Evolutionary conservation across 169 alveolate species (phyloP), one percentile per base, ranked within the genome.

Genomic region (Babesia bigemina): DNA sequence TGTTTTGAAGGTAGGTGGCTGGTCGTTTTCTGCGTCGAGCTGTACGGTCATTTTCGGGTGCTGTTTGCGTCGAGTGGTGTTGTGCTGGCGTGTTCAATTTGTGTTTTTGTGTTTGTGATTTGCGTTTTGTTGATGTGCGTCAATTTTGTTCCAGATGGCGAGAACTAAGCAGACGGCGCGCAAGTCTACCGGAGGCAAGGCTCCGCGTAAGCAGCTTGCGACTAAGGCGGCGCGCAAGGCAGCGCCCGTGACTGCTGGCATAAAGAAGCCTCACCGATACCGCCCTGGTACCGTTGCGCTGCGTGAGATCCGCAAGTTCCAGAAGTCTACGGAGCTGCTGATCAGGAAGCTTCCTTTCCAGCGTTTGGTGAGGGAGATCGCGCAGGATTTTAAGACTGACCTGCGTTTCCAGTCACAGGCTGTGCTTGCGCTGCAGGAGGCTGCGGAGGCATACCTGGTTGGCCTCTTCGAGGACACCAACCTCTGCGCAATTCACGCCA

Each of bases 401-500:
- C 79, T 97, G 61, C 91, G 99, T 87, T 95, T 95, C 91, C 96
- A 95, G 75, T 92, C 97, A 16, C 91, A 96, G 87, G 98, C 99
- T 66, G 96, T 97, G 50, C 89, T 95, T 70, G 98, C 99, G 42
- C 88, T 96, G 57, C 97, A 96, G 92, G 99, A 97, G 86, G 99
- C 99, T 24, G 97, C 99, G 39, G 99, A 98, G 90, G 99, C 99
- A 24, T 98, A 96, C 91, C 89, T 98, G 44, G 99, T 98, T 60
- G 99, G 99, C 29, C 95, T 98, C 50, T 98, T 98, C 86, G 99
- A 98, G 91, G 99, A 98, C 94, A 98, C 99, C 70, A 98, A 98
- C 96, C 86, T 98, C 70, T 98, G 99, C 83, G 99, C 99, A 56
- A 98, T 98, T 86, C 99, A 98, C 91, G 99, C 99, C 48, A 97